Conservation (phyloP, 805 yeast species). For the Komagataella populi region DNA sequence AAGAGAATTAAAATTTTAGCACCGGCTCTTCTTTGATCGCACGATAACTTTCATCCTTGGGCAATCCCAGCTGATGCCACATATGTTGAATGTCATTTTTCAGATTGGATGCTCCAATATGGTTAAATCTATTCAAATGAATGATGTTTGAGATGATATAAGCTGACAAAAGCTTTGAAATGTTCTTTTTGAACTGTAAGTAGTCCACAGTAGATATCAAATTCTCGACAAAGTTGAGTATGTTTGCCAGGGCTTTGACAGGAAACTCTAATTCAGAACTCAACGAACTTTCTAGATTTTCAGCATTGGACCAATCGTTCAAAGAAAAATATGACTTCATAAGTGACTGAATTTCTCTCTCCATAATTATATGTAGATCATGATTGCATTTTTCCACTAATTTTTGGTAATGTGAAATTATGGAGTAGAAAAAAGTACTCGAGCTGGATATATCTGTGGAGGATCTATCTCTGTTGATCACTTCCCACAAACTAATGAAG, state of each 20-base stretch:
- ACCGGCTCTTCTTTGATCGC: background rate
- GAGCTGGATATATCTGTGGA: background rate
- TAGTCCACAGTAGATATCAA: conserved; percentile 18
- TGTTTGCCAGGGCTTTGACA: conserved; percentile 12
- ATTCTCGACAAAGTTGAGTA: conserved; percentile 15
- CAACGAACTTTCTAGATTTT: background rate
- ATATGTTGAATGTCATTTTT: conserved; percentile 16
- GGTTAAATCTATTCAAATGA: conserved; percentile 21
- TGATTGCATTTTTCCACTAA: conserved; percentile 15
- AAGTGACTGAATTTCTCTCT: conserved; percentile 19
- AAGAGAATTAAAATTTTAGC: background rate
- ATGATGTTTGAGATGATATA: conserved; percentile 24
- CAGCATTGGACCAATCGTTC: conserved; percentile 14
- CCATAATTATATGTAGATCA: conserved; percentile 17
- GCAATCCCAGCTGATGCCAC: conserved; percentile 13
- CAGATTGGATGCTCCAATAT: conserved; percentile 20
- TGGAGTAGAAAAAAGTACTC: conserved; percentile 27
- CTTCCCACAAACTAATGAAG: conserved; percentile 27
- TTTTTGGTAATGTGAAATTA: conserved; percentile 22
- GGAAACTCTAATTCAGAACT: conserved; percentile 13
- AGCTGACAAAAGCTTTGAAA: conserved; percentile 16
- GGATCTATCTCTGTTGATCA: conserved; percentile 9
- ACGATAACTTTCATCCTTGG: conserved; percentile 9
- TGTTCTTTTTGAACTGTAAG: conserved; percentile 10
- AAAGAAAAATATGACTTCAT: conserved; percentile 22